Base-by-base conservation (phyloP, 1,139 yeast genomes). In the Saccharomycopsis phalli region DNA sequence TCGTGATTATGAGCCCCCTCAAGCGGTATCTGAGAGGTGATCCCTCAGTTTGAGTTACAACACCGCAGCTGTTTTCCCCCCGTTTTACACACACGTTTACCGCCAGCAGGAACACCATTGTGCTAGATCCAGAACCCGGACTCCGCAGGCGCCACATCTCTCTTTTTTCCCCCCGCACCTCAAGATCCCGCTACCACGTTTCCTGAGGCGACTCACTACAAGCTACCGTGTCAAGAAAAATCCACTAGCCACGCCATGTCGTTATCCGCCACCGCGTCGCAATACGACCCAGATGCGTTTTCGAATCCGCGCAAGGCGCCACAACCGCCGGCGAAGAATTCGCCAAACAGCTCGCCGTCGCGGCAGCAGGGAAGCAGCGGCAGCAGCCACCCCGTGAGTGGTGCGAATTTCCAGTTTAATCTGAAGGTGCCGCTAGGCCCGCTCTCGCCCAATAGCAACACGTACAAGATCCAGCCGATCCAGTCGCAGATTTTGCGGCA, bases 291-390 rank as follows among this genome's bases (percentile, higher is more conserved):
- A 2, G 35, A 36, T 5, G 23, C 47, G 5, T 44, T 44, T 26
- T 33, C 43, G 7, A 44, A 42, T 18, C 47, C 47, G 4, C 32
- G 47, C 36, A 44, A 34, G 33, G 36, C 47, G 18, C 47, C 47
- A 4, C 47, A 44, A 22, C 47, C 47, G 8, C 47, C 47, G 4
- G 31, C 30, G 18, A 41, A 44, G 25, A 38, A 31, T 22, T 40
- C 40, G 5, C n/a, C n/a, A n/a, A 27, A 39, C 21, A 25, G 19
- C 22, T 25, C 3, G 35, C 40, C 3, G 29, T 25, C 11, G 25
- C 33, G 13, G 25, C 28, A n/a, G 26, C 26, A 8, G 17, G 16
- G n/a, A 6, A 28, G 2, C n/a, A 23, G 22, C 5, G 18, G 14
- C 19, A 11, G n/a, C 17, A 34, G 16, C 13, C 17, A 28, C 17